Base-by-base conservation (phyloP, 2,329 filamentous ascomycete genomes). In the Ophiocordyceps robertsii region DNA sequence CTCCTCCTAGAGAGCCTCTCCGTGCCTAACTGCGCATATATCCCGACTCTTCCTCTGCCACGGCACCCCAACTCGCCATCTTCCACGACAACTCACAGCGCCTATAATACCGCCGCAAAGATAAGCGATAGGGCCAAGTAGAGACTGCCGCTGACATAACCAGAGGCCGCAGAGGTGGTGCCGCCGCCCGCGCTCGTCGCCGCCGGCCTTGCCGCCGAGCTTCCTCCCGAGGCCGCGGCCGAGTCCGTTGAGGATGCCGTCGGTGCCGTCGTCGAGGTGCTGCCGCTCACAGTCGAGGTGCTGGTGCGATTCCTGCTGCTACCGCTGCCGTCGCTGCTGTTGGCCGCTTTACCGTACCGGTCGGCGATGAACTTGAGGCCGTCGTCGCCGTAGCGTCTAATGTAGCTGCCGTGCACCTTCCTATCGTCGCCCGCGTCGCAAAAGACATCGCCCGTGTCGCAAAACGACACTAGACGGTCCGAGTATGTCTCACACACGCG, bases 381-480 rank as follows among this genome's bases (percentile, higher is more conserved):
- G 2, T 62, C 52, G 16, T 51, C 47, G 36, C 56, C 56, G 49
- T 67, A 67, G 27, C 49, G 55, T 14, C 38, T 21, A 12, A 66
- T 49, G 48, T 69, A 69, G 21, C 46, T 43, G 17, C 56, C 53
- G 47, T 65, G 65, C 2, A 61, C 56, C 3, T 43, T 43, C 2
- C 32, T 43, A 35, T 53, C 49, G 4, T 47, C 30, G 32, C 64
- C 65, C 8, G 35, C 3, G 49, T 61, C 63, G 49, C 64, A 67
- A 53, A 63, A 67, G 14, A 53, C 44, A 45, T 69, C 67, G 39
- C 63, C 63, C 0, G 47, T 56, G 52, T 67, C 64, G 52, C 64
- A 67, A 51, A 60, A 67, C 4, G 64, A 64, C 37, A 57, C 52
- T 37, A 67, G 49, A 30, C 58, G 58, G 49, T 56, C 46, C 42